These are phyloP conservation scores for Neonectria faginata DNA, from an alignment of 2,329 filamentous ascomycete species.

Conservation along the genomic window DNA sequence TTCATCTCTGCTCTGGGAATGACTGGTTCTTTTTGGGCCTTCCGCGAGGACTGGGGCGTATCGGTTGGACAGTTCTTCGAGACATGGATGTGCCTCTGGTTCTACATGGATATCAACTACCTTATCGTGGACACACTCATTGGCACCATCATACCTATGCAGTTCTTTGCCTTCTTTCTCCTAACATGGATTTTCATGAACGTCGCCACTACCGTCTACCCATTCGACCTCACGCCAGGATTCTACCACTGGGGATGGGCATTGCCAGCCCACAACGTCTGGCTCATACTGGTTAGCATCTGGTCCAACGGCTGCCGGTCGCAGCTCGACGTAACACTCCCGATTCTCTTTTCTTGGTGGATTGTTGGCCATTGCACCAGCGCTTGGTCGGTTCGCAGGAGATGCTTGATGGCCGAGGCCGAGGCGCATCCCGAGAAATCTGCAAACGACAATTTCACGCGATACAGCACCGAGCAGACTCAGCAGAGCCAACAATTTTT, in stretches of 20 bases:
- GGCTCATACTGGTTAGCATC: slow-evolving; percentile 52
- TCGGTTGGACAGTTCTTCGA: slow-evolving; percentile 42
- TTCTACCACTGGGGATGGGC: slow-evolving; percentile 55
- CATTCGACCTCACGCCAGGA: slow-evolving; percentile 51
- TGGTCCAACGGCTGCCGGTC: slow-evolving; percentile 58
- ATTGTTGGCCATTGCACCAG: slow-evolving; percentile 41
- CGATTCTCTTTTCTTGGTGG: slow-evolving; percentile 57
- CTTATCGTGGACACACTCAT: slow-evolving; percentile 52
- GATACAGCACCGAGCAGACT: neutral
- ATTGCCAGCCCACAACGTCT: slow-evolving; percentile 51
- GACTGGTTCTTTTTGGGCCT: slow-evolving; percentile 57
- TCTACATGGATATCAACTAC: slow-evolving; percentile 56
- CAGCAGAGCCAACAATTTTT: slow-evolving; percentile 1
- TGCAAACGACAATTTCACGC: neutral
- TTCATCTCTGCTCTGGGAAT: slow-evolving; percentile 52
- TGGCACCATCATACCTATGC: slow-evolving; percentile 45
- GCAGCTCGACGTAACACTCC: slow-evolving; percentile 49
- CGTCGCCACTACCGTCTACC: slow-evolving; percentile 51
- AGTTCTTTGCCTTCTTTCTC: slow-evolving; percentile 55
- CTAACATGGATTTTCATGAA: slow-evolving; percentile 57
- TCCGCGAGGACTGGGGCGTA: slow-evolving; percentile 54
- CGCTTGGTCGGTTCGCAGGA: slow-evolving; percentile 41
- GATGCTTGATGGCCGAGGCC: slow-evolving; percentile 27
- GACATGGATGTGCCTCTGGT: slow-evolving; percentile 50
- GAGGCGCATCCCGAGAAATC: neutral